Base-by-base conservation (phyloP, 2,329 filamentous ascomycete genomes). In the Verticillium tricorpus region DNA sequence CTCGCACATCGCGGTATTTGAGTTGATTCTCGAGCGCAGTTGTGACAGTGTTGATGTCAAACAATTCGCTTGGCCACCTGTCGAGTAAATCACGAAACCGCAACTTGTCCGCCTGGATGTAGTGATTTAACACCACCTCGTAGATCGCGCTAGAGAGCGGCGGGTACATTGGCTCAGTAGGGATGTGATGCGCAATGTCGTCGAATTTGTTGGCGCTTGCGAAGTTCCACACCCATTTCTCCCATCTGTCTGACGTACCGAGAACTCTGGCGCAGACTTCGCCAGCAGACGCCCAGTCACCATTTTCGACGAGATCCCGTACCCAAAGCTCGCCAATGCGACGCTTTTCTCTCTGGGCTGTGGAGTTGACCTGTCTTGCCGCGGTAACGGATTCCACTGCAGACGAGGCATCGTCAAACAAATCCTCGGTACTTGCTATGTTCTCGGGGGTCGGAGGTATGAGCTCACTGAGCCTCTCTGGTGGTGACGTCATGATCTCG, bases 211-310 rank as follows among this genome's bases (percentile, higher is more conserved):
- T 85, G 2, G 91, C 90, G 50, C 92, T 89, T 8, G 93, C 92
- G 76, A 99, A 99, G 0, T 86, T 89, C 86, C 91, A 96, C 5
- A 96, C 90, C 93, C 94, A 98, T 69, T 96, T 92, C 76, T 98
- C 93, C 95, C 95, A 99, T 67, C 89, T 82, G 57, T 89, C 82
- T 1, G 92, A 87, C 1, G 89, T 92, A 54, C 87, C 87, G 1
- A 99, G 80, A 0, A 97, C 93, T 70, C 89, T 92, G 15, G 89
- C 91, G 62, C 93, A 94, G 4, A 96, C 82, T 69, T 89, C 82
- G 1, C 92, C 94, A 6, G 95, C 95, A 62, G 84, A 80, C 9
- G 73, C 72, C 95, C 95, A 99, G 64, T 94, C 82, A 9, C 86
- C 83, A 0, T 85, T 81, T 39, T 88, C 85, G 37, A 97, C 85